These are phyloP conservation scores for Draba incana DNA, from an alignment of 345 rosid species.

Conservation along the genomic window DNA sequence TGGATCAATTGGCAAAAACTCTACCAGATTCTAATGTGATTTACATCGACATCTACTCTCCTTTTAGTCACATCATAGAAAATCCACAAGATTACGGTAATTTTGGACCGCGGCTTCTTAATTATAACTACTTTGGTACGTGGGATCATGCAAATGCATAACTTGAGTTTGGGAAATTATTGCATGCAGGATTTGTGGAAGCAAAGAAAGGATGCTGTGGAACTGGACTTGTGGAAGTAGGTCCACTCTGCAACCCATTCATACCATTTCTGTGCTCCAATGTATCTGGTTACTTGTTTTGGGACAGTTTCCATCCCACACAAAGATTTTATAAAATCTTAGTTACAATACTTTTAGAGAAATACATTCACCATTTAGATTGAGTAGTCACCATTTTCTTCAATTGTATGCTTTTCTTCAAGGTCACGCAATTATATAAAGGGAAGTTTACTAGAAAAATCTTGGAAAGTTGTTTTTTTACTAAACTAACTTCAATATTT, in stretches of 20 bases:
- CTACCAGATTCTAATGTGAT: conserved; percentile 47
- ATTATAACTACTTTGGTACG: neutral
- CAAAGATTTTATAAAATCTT: conserved; percentile 43
- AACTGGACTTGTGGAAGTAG: conserved; percentile 37
- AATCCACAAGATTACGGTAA: conserved; percentile 60
- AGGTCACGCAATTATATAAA: neutral
- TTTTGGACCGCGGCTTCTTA: neutral
- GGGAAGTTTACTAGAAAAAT: too few relatives aligned
- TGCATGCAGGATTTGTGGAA: conserved; percentile 38
- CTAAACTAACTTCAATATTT: too few relatives aligned
- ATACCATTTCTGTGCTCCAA: conserved; percentile 28
- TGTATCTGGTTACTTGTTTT: conserved; percentile 39
- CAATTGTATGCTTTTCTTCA: neutral
- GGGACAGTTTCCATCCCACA: conserved; percentile 47
- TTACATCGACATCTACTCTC: conserved; percentile 50
- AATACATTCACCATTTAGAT: conserved; percentile 14
- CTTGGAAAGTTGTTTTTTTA: too few relatives aligned
- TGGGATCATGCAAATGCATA: neutral
- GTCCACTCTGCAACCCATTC: conserved; percentile 23
- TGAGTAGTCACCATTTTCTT: conserved; percentile 4
- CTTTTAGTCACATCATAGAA: conserved; percentile 48
- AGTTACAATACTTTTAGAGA: conserved; percentile 9
- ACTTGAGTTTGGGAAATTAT: neutral
- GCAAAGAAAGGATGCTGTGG: conserved; percentile 41
- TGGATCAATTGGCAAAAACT: conserved; percentile 40